These are phyloP conservation scores for Nakazawaea sp. DNA, from an alignment of 805 yeast genomes.

Conservation along the genomic window DNA sequence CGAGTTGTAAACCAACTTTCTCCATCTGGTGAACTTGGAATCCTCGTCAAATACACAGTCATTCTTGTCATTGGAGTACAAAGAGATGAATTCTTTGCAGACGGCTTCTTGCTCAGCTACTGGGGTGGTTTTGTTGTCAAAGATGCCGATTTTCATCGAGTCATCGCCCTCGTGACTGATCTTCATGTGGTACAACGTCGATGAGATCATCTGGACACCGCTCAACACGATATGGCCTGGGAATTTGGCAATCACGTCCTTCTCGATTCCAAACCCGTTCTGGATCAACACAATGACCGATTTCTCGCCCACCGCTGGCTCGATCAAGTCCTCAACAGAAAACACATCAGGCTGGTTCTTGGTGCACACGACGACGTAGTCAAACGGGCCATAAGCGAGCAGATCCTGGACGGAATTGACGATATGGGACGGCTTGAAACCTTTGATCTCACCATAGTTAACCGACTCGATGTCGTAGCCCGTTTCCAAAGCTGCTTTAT, in stretches of 20 bases:
- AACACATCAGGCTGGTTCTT: conserved; percentile 62
- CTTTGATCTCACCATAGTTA: conserved; percentile 49
- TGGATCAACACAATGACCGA: conserved; percentile 30
- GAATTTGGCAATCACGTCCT: conserved; percentile 22
- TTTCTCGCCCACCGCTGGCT: conserved; percentile 17
- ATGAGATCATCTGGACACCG: conserved; percentile 32
- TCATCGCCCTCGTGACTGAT: conserved; percentile 30
- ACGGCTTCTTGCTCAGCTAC: conserved; percentile 19
- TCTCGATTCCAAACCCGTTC: conserved; percentile 34
- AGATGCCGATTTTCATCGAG: conserved; percentile 26
- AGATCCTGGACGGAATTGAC: conserved; percentile 41
- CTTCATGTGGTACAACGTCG: conserved; percentile 22
- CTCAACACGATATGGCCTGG: conserved; percentile 29
- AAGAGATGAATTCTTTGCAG: conserved; percentile 24
- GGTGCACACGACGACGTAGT: conserved; percentile 53
- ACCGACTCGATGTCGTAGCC: conserved; percentile 58
- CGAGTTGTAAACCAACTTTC: conserved; percentile 40
- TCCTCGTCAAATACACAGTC: conserved; percentile 24
- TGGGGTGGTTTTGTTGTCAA: conserved; percentile 24
- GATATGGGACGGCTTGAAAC: conserved; percentile 46
- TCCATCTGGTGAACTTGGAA: conserved; percentile 36
- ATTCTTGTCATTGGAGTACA: conserved; percentile 26
- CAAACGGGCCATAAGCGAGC: conserved; percentile 32
- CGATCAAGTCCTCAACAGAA: conserved; percentile 31
- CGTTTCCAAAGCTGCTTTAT: conserved; percentile 36